Evolutionary conservation across 1,284 basidiomycete genomes (phyloP).

Genomic region (Austropuccinia psidii): DNA sequence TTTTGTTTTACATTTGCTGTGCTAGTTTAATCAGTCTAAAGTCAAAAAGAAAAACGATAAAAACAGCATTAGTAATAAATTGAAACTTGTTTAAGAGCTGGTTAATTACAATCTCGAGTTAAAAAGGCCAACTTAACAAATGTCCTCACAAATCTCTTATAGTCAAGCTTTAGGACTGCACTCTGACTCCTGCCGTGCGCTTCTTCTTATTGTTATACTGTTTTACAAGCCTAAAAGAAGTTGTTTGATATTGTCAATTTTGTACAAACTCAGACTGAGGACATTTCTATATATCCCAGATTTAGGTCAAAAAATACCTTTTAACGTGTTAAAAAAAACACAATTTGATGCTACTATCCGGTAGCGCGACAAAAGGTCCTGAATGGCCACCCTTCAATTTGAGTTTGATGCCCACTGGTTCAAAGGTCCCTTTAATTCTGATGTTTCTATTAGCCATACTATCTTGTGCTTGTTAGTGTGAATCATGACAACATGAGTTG

Average conservation of each 20-base stretch:
- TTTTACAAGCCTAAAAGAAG: conserved; percentile 16
- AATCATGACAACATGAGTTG: conserved; percentile 69
- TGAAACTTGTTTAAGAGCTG: no score
- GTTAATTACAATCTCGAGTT: no score
- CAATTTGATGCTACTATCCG: conserved; percentile 52
- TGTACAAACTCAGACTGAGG: no score
- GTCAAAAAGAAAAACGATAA: no score
- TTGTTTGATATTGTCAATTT: no score
- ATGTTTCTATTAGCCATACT: conserved; percentile 86
- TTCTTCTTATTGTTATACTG: conserved; percentile 18
- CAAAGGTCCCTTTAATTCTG: conserved; percentile 78
- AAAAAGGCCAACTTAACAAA: no score
- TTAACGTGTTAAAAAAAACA: conserved; percentile 57
- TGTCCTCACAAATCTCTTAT: no score
- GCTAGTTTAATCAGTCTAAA: no score
- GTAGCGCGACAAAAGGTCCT: conserved; percentile 55
- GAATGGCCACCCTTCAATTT: conserved; percentile 55
- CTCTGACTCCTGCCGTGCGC: conserved; percentile 20
- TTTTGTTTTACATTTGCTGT: no score
- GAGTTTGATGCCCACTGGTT: conserved; percentile 80
- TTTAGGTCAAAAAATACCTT: conserved; percentile 39
- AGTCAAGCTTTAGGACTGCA: no score
- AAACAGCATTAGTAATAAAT: no score
- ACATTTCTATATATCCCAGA: no score
- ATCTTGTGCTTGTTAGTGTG: conserved; percentile 75